Percentiles rank a stretch among this genome's conserved stretches.
Conservation (phyloP, 2,329 filamentous ascomycete species). For the Colletotrichum sp. region DNA sequence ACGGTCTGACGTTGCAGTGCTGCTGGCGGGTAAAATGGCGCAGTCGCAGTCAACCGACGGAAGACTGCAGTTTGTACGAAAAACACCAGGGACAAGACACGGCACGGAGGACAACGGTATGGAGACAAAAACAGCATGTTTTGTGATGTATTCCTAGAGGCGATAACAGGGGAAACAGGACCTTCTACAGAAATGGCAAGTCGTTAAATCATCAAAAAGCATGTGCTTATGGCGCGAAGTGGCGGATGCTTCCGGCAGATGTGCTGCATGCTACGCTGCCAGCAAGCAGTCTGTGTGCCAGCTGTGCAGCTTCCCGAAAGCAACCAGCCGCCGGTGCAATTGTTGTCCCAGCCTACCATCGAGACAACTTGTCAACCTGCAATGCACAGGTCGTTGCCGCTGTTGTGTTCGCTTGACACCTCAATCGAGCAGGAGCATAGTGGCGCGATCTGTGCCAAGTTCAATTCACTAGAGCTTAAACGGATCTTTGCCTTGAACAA, state of each 20-base stretch:
- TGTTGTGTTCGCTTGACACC: background rate
- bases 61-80: background rate
- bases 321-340: background rate
- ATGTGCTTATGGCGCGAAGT: background rate
- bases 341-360: background rate
- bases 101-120: background rate
- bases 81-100: background rate
- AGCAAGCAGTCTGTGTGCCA: background rate
- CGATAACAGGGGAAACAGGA: slow-evolving; percentile 9
- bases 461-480: background rate
- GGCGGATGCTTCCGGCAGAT: background rate
- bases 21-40: background rate
- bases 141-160: background rate
- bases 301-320: background rate
- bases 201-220: background rate
- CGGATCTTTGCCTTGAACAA: background rate
- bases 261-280: background rate
- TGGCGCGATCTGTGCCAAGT: background rate
- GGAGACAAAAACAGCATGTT: background rate
- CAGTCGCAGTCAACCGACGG: background rate
- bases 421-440: background rate
- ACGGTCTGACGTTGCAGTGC: slow-evolving; percentile 4
- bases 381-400: background rate
- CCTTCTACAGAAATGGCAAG: slow-evolving; percentile 4
- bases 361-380: background rate